Evolutionary conservation across 202 grass and related monocot species (phyloP), one percentile per base, ranked within the genome.

Genomic region (Setaria italica): DNA sequence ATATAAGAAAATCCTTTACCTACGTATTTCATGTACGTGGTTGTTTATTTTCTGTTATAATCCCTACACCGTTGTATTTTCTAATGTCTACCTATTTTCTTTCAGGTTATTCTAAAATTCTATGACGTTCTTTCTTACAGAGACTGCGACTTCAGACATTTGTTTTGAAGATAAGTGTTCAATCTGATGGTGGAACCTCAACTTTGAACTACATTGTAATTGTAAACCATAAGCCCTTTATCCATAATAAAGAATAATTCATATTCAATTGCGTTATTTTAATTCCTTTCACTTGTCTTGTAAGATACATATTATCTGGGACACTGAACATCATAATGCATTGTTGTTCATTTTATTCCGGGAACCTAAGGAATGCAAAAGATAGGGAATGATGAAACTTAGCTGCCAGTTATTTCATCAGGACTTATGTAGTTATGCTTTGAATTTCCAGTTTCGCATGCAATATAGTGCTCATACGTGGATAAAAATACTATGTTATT

Each of bases 201-300:
- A 90, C 93, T 84, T 92, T 83, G 77, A 98, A 98, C 86, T 95
- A 95, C 93, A 98, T 95, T 95, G 96, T 98, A 98, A 41, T 41
- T 41, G 1, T 46, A 46, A 95, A 89, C 70, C 90, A 79, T 89
- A 80, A 74, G 32, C 67, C 65, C 87, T 88, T 81, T 85, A 49
- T 89, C 53, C 43, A 49, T 78, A 62, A 30, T 53, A 41, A 45
- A 57, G 55, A 72, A 67, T 64, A 51, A 67, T 74, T 83, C 63
- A 30, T 67, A 73, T 74, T 75, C 55, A 42, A 58, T 67, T 80
- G 20, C 59, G 74, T 45, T 81, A 7, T 76, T 79, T 76, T 71
- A 80, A 54, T 83, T 68, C 83, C 56, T 54, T 62, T 47, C 14
- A 69, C 15, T 90, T 30, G 13, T 86, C 12, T 77, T 74, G 19